Percentiles rank a stretch among this genome's conserved stretches.
These are phyloP conservation scores for Russula olivacea DNA, from an alignment of 768 basidiomycete genomes.

Conservation along the genomic window DNA sequence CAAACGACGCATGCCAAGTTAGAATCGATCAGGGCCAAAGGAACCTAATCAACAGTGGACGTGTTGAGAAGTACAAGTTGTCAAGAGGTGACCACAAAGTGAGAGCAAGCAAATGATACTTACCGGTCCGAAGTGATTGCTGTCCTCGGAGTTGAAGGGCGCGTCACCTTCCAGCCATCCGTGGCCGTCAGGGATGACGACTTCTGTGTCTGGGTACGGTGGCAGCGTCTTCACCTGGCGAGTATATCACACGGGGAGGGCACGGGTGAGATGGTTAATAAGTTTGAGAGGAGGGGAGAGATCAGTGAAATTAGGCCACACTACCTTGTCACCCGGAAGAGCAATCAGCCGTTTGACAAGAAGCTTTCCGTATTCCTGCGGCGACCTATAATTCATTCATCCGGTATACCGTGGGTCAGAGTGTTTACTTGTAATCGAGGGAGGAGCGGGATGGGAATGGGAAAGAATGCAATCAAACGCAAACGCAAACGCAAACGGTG, in stretches of 20 bases:
- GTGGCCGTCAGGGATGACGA: conserved; percentile 17
- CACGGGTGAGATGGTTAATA: background rate
- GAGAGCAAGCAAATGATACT: background rate
- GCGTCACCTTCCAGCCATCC: conserved; percentile 25
- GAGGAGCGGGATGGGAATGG: background rate
- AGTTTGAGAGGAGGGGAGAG: background rate
- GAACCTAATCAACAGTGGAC: conserved; percentile 9
- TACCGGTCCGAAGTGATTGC: conserved; percentile 26
- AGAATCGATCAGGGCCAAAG: conserved; percentile 18
- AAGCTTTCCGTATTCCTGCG: conserved; percentile 16
- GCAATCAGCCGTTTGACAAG: conserved; percentile 23
- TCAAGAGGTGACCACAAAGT: background rate
- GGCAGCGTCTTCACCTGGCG: conserved; percentile 25
- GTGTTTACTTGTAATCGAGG: too few species aligned
- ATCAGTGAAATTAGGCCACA: background rate
- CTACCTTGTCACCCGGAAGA: conserved; percentile 24
- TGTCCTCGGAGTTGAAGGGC: conserved; percentile 25
- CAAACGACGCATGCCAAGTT: conserved; percentile 15
- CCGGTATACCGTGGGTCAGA: too few species aligned
- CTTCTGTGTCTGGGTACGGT: conserved; percentile 21
- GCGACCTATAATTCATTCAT: conserved; percentile 15
- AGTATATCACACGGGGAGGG: background rate
- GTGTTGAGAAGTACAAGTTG: background rate
- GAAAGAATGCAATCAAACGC: background rate
- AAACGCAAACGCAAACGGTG: too few species aligned